These are phyloP conservation scores for Yamadazyma dushanensis DNA, from an alignment of 1,139 yeast genomes.

Conservation along the genomic window DNA sequence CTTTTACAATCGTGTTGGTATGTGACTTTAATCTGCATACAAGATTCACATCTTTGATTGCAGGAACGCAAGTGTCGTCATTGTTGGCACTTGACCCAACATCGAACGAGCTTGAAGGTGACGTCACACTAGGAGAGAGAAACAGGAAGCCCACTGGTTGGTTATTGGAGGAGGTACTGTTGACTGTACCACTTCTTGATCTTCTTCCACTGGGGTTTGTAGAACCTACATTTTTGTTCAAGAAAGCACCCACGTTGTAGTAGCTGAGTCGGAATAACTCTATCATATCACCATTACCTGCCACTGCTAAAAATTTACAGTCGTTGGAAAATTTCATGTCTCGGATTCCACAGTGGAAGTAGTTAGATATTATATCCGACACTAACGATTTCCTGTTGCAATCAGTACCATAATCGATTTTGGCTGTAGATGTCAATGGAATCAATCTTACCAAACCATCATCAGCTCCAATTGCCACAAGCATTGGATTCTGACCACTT, in stretches of 20 bases:
- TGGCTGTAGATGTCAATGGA: conserved; percentile 39
- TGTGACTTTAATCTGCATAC: conserved; percentile 64
- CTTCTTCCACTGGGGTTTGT: conserved; percentile 21
- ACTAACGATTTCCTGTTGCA: conserved; percentile 34
- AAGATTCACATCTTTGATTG: conserved; percentile 42
- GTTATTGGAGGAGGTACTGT: conserved; percentile 26
- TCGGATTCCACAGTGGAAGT: conserved; percentile 63
- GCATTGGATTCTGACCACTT: conserved; percentile 45
- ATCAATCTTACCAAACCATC: conserved; percentile 67
- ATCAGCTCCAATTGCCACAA: conserved; percentile 56
- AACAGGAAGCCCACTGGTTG: conserved; percentile 18
- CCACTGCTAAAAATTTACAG: conserved; percentile 56
- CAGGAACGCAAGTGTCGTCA: conserved; percentile 22
- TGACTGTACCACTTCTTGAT: conserved; percentile 41
- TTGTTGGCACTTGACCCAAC: conserved; percentile 9
- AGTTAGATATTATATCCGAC: conserved; percentile 63
- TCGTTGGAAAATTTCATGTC: conserved; percentile 64
- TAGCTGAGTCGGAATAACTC: conserved; percentile 52
- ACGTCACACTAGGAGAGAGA: conserved; percentile 22
- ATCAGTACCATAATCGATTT: conserved; percentile 25
- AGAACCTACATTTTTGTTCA: conserved; percentile 19
- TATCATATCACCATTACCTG: conserved; percentile 60
- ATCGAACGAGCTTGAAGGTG: conserved; percentile 27
- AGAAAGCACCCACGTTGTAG: conserved; percentile 36
- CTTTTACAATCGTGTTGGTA: conserved; percentile 58